Percentiles rank a stretch among this genome's conserved stretches.
These are phyloP conservation scores for Phytophthora pistaciae DNA, from an alignment of 352 stramenopile species.

Conservation along the genomic window DNA sequence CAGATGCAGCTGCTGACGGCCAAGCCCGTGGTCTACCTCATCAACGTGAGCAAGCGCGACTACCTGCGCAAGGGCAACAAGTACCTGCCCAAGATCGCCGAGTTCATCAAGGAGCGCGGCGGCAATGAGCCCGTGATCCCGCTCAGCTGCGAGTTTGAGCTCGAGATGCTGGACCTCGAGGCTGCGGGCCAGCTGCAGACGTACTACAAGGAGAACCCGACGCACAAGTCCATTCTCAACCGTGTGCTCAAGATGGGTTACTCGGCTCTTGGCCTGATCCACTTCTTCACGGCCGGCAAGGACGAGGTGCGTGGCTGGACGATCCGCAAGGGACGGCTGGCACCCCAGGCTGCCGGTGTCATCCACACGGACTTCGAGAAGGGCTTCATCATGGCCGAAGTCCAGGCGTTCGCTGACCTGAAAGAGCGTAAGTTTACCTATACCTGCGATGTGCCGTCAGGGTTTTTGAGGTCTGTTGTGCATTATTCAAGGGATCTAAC, in stretches of 20 bases:
- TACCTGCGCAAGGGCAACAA: conserved; percentile 99
- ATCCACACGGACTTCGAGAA: conserved; percentile 99
- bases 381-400: conserved; percentile 98
- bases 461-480: background rate
- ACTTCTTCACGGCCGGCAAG: conserved; percentile 99
- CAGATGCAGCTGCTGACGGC: conserved; percentile 93
- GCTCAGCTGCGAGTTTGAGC: conserved; percentile 99
- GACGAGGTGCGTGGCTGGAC: conserved; percentile 99
- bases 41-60: conserved; percentile 99
- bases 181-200: conserved; percentile 56
- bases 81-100: conserved; percentile 97
- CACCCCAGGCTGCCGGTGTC: conserved; percentile 97
- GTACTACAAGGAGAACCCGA: conserved; percentile 88
- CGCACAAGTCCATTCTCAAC: conserved; percentile 94
- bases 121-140: conserved; percentile 97
- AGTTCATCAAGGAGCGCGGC: conserved; percentile 97
- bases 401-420: conserved; percentile 88
- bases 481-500: conserved; percentile 12
- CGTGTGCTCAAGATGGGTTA: conserved; percentile 98
- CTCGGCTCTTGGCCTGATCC: conserved; percentile 97
- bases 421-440: conserved; percentile 84
- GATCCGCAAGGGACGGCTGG: conserved; percentile 97
- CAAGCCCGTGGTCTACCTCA: conserved; percentile 98
- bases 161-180: conserved; percentile 92
- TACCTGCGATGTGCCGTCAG: background rate